Base-by-base conservation (phyloP, 176 grass and related monocot species). In the Cocos nucifera region DNA sequence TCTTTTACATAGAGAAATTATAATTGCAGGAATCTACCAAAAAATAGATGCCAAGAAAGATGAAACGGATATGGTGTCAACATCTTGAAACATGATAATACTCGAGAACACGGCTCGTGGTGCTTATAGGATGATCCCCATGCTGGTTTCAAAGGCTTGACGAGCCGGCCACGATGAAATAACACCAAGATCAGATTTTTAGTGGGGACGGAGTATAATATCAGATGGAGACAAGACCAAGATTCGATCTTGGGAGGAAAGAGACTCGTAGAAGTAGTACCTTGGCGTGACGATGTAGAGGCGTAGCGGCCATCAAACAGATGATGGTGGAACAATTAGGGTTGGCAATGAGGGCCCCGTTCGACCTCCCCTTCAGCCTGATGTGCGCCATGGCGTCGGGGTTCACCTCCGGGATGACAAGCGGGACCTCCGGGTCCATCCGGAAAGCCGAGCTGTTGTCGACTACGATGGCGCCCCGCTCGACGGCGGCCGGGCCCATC, bases 301-400 rank as follows among this genome's bases (percentile, higher is more conserved):
- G 93, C 53, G 93, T 98, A 35, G 78, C 93, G 57, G 84, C 93
- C 93, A 98, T 83, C 30, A 92, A 80, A 71, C 93, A 98, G 21
- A 92, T 98, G 70, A 98, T 98, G 56, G 93, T 98, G 0, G 93
- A 98, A 6, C 93, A 98, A 69, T 98, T 98, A 9, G 93, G 93
- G 30, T 92, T 98, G 0, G 93, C 93, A 19, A 98, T 80, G 35
- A 98, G 86, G 1, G 87, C 87, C 4, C 93, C 93, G 20, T 89
- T 69, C n/a, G 57, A 66, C 50, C 79, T 77, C 21, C 79, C 79
- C 22, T 82, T 77, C 2, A 98, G 60, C 24, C 63, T 73, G 3
- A 98, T 63, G 54, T 69, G 71, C 17, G 57, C 73, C 87, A 98
- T 98, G 32, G 87, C 93, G 67, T 92, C 93, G 1, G 93, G 84